phyloP scores from a whole-genome alignment of 163 green algal species.

The Chloroidium sp. region DNA sequence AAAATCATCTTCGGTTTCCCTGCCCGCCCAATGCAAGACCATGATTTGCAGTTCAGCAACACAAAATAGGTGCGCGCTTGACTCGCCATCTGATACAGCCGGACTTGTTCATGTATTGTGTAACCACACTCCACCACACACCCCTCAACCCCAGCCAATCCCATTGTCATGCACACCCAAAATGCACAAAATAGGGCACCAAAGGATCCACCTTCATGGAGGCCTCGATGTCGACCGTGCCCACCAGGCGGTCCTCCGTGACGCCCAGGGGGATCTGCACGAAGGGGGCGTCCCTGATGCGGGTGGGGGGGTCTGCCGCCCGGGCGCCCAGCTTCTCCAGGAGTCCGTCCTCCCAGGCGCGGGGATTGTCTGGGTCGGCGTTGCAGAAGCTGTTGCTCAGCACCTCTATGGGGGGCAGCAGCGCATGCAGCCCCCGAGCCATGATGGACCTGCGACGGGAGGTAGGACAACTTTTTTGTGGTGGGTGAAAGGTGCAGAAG shows the following conservation, averaged over 20 bases:
- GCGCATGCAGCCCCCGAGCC: constrained; percentile 85
- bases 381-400: constrained; percentile 88
- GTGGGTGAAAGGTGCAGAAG: no score
- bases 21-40: no score
- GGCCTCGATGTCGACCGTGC: constrained; percentile 97
- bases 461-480: background rate
- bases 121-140: no score
- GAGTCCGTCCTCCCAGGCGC: constrained; percentile 72
- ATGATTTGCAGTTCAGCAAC: no score
- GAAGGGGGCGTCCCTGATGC: constrained; percentile 76
- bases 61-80: no score
- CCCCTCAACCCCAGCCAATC: no score
- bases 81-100: no score
- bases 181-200: no score
- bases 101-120: no score
- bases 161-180: no score
- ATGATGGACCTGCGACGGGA: constrained; percentile 79
- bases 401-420: constrained; percentile 96
- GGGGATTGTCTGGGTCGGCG: constrained; percentile 78
- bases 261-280: constrained; percentile 97
- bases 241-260: constrained; percentile 97
- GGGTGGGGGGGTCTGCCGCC: constrained; percentile 32
- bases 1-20: no score
- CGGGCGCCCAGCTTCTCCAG: constrained; percentile 42
- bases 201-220: constrained; percentile 78